phyloP scores from a whole-genome alignment of 164 flowering plant genomes.

The Kalanchoe fedtschenkoi region DNA sequence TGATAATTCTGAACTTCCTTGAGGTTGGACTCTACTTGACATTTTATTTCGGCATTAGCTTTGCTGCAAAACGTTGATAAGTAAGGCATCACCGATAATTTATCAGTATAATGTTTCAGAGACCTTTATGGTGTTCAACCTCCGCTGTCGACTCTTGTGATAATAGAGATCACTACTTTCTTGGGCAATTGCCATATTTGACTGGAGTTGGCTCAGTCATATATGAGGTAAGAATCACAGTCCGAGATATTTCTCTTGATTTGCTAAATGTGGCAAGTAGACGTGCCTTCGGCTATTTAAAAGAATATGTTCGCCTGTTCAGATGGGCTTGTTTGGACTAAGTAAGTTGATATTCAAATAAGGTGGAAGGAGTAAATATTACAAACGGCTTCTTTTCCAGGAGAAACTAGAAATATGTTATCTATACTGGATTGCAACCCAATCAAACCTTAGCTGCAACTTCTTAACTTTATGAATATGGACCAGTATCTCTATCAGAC shows the following conservation, averaged over 20 bases:
- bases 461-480: no score
- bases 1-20: conserved; percentile 65
- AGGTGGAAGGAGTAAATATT: neutral
- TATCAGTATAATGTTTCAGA: conserved; percentile 34
- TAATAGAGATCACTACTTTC: conserved; percentile 63
- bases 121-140: conserved; percentile 76
- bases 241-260: neutral
- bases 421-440: no score
- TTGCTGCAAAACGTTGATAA: neutral
- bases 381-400: neutral
- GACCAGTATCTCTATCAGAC: no score
- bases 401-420: neutral
- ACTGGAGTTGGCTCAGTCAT: conserved; percentile 39
- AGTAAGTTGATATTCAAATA: neutral
- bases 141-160: conserved; percentile 33
- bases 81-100: neutral
- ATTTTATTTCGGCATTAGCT: neutral
- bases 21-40: conserved; percentile 45
- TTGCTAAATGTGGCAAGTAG: neutral
- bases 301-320: neutral
- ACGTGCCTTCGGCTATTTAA: neutral
- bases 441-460: no score
- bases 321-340: neutral
- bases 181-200: conserved; percentile 88
- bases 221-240: conserved; percentile 51